phyloP scores from a whole-genome alignment of 352 stramenopile genomes.

The Pythium aphanidermatum region DNA sequence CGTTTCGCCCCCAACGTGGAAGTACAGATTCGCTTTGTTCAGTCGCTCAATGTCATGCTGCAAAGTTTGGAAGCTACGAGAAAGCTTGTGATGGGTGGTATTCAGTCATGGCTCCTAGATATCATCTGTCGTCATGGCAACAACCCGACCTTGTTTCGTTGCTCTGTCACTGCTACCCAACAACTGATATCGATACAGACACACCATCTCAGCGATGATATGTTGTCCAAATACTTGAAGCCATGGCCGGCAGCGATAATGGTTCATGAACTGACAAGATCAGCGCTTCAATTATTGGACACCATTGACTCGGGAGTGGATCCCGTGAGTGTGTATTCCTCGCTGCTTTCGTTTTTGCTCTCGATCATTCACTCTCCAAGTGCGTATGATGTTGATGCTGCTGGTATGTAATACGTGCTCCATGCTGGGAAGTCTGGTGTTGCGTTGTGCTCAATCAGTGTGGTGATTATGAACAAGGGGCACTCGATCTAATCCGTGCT shows the following conservation, averaged over 20 bases:
- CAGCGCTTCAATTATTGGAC: not conserved
- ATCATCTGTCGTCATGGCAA: not conserved
- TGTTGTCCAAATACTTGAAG: constrained; percentile 8
- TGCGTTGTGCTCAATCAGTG: too few relatives aligned
- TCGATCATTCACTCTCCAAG: too few relatives aligned
- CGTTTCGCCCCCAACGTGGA: not conserved
- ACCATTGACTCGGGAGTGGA: too few relatives aligned
- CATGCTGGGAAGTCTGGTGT: too few relatives aligned
- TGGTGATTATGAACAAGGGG: too few relatives aligned
- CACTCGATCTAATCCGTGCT: too few relatives aligned
- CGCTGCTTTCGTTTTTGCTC: too few relatives aligned
- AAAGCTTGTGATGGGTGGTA: constrained; percentile 11
- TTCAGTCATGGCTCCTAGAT: constrained; percentile 8
- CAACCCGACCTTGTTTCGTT: constrained; percentile 1
- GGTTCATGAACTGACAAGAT: not conserved
- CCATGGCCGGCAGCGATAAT: constrained; percentile 5
- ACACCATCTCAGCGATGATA: not conserved
- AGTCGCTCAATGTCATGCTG: constrained; percentile 13
- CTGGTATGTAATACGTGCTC: too few relatives aligned
- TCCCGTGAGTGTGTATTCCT: too few relatives aligned
- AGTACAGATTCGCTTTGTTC: constrained; percentile 16
- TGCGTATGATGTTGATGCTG: too few relatives aligned
- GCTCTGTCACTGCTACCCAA: not conserved
- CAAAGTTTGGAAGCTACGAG: constrained; percentile 2
- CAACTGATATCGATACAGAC: constrained; percentile 2